These are phyloP conservation scores for Fusarium sp. DNA, from an alignment of 2,329 filamentous ascomycete species.

Conservation along the genomic window DNA sequence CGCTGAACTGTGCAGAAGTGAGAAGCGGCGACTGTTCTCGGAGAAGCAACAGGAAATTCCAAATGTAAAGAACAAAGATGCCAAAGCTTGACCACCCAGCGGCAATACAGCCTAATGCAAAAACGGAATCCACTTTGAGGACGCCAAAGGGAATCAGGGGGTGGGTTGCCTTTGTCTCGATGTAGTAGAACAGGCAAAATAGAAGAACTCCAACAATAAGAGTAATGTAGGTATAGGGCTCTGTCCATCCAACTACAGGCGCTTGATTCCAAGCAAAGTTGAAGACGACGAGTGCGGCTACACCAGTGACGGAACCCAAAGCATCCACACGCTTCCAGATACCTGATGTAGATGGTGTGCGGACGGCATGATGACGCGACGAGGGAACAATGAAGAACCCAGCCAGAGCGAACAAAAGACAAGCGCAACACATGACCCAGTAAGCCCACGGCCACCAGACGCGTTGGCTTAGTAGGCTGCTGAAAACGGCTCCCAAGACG, in stretches of 20 bases:
- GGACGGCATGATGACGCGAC: neutral
- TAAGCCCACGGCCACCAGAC: constrained; percentile 63
- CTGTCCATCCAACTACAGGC: constrained; percentile 68
- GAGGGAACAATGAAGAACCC: constrained; percentile 51
- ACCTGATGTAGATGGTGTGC: constrained; percentile 20
- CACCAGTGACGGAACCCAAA: constrained; percentile 57
- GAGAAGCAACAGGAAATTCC: constrained; percentile 59
- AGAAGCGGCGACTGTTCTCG: constrained; percentile 58
- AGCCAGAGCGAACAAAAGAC: constrained; percentile 45
- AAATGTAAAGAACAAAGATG: constrained; percentile 64
- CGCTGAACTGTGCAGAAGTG: constrained; percentile 56
- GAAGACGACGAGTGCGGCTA: constrained; percentile 69
- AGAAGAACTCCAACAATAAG: constrained; percentile 70
- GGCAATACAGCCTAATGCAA: constrained; percentile 66
- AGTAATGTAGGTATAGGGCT: constrained; percentile 67
- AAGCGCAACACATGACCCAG: constrained; percentile 54
- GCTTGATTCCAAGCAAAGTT: constrained; percentile 77
- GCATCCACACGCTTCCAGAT: constrained; percentile 50
- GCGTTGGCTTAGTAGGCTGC: constrained; percentile 47
- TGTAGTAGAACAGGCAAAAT: constrained; percentile 66
- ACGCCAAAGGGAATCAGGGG: constrained; percentile 69
- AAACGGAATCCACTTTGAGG: constrained; percentile 46
- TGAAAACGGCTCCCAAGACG: constrained; percentile 50
- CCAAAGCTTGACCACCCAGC: constrained; percentile 67
- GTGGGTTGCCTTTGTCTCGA: constrained; percentile 63